Evolutionary conservation across 1,139 yeast genomes (phyloP).

Genomic region (Suhomyces panamericanus): DNA sequence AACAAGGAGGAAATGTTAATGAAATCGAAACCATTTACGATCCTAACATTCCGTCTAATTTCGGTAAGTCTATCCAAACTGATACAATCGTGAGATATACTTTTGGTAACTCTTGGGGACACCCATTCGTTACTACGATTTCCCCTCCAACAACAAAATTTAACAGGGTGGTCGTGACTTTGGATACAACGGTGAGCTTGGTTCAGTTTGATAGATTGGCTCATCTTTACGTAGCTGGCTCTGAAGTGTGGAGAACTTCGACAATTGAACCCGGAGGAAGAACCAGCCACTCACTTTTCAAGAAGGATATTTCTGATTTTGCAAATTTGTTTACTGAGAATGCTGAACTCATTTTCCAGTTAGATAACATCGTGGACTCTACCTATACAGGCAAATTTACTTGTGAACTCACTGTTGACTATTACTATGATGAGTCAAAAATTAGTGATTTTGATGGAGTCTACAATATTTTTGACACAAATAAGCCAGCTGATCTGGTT

Average conservation of each 20-base stretch:
- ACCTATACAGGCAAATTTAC: conserved; percentile 63
- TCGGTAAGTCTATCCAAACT: conserved; percentile 44
- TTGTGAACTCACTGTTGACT: conserved; percentile 52
- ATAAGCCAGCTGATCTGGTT: conserved; percentile 34
- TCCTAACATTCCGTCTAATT: conserved; percentile 11
- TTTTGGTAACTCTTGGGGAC: conserved; percentile 63
- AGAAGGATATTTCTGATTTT: conserved; percentile 68
- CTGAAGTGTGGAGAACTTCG: conserved; percentile 80
- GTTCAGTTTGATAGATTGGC: conserved; percentile 78
- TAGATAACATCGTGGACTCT: conserved; percentile 64
- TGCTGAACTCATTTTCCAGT: conserved; percentile 43
- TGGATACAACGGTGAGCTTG: conserved; percentile 62
- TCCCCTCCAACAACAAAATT: conserved; percentile 42
- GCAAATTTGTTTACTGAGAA: conserved; percentile 47
- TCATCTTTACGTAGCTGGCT: conserved; percentile 63
- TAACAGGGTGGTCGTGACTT: conserved; percentile 59
- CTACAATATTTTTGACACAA: conserved; percentile 21
- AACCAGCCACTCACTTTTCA: conserved; percentile 38
- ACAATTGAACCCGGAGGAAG: conserved; percentile 75
- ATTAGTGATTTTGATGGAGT: conserved; percentile 2
- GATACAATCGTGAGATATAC: conserved; percentile 41
- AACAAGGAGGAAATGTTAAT: too few relatives aligned
- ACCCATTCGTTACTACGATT: conserved; percentile 46
- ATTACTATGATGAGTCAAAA: conserved; percentile 35
- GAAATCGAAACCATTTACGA: too few relatives aligned